phyloP scores from a whole-genome alignment of 2,329 filamentous ascomycete species.

The Elsinoe arachidis region DNA sequence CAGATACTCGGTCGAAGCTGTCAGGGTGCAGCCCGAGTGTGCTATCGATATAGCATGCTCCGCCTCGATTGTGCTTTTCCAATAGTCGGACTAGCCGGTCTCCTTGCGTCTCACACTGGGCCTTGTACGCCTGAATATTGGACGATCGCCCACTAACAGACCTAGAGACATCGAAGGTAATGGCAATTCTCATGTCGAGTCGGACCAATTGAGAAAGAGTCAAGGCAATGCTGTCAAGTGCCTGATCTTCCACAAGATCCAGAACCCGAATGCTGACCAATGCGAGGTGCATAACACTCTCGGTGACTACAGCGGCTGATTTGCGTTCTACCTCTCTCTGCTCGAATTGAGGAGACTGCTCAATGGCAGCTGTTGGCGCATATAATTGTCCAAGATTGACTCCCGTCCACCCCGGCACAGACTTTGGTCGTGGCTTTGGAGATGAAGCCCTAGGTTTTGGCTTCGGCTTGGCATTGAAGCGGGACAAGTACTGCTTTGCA shows the following conservation, averaged over 20 bases:
- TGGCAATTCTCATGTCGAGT: constrained; percentile 70
- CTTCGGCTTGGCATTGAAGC: constrained; percentile 51
- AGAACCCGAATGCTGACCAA: constrained; percentile 75
- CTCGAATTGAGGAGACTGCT: constrained; percentile 51
- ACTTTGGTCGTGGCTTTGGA: constrained; percentile 27
- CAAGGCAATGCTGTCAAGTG: constrained; percentile 65
- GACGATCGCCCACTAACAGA: not conserved
- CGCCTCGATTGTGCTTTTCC: constrained; percentile 58
- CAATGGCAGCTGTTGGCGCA: constrained; percentile 48
- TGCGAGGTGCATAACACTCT: constrained; percentile 57
- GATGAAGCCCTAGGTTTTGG: constrained; percentile 26
- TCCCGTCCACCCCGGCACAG: constrained; percentile 31
- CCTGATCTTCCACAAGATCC: constrained; percentile 59
- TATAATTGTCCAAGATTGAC: constrained; percentile 57
- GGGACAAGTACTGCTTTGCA: constrained; percentile 82
- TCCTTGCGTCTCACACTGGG: constrained; percentile 48
- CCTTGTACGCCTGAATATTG: constrained; percentile 5
- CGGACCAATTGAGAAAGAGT: constrained; percentile 76
- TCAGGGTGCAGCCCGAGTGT: constrained; percentile 24
- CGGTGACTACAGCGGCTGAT: constrained; percentile 29
- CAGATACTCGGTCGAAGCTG: not conserved
- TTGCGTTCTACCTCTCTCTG: constrained; percentile 28
- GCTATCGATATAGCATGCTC: constrained; percentile 59
- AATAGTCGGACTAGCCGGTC: constrained; percentile 67
- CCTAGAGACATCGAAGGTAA: constrained; percentile 59